Conservation (phyloP, 2,329 filamentous ascomycete species). For the Calonectria montana region DNA sequence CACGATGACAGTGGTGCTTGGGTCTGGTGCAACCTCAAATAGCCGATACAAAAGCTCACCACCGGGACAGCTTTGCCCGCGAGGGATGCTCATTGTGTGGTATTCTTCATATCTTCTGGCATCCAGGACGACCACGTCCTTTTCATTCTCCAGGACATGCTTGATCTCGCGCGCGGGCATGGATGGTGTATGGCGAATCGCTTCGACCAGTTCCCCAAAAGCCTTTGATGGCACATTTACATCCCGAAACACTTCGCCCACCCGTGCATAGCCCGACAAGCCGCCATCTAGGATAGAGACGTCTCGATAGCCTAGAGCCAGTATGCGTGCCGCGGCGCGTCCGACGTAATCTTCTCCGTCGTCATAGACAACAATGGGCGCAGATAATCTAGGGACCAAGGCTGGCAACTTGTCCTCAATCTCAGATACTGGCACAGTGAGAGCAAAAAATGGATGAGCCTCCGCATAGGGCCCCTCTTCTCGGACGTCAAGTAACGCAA, state of each 20-base stretch:
- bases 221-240: neutral
- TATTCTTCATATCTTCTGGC: constrained; percentile 45
- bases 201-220: neutral
- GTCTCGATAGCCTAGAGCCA: neutral
- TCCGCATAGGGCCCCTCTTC: neutral
- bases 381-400: neutral
- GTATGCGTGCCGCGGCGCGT: neutral
- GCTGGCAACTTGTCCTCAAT: neutral
- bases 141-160: neutral
- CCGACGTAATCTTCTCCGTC: neutral
- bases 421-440: neutral
- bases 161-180: neutral
- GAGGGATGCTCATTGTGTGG: constrained; percentile 47
- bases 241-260: neutral
- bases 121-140: constrained; percentile 43
- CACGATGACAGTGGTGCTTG: neutral
- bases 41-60: constrained; percentile 21
- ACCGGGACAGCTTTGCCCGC: constrained; percentile 46
- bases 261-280: neutral
- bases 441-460: neutral
- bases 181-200: neutral
- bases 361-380: neutral
- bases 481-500: neutral
- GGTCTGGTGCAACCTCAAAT: neutral
- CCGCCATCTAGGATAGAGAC: neutral